A percentile compares a stretch with the other conserved stretches of the same genome.
phyloP scores from a whole-genome alignment of 202 grass and related monocot species.

The Panicum virgatum region DNA sequence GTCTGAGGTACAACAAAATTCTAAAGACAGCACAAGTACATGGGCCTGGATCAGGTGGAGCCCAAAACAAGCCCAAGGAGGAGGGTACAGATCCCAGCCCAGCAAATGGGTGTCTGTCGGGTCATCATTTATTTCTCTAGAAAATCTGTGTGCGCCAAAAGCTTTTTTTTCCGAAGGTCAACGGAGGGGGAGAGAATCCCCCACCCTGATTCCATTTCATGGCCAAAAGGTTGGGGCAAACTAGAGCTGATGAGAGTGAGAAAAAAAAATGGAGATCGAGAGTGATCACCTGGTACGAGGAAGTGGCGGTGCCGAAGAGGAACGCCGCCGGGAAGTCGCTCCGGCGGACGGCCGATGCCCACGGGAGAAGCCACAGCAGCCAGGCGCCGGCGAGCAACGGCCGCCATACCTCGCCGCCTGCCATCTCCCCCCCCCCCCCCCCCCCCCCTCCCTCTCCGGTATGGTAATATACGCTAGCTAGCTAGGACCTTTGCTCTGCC shows the following conservation, averaged over 20 bases:
- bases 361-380: neutral
- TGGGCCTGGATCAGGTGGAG: neutral
- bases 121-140: neutral
- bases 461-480: too few species aligned
- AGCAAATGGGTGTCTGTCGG: too few species aligned
- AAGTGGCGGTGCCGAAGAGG: conserved; percentile 75
- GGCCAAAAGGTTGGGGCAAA: neutral
- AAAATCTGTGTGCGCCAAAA: too few species aligned
- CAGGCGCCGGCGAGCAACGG: neutral
- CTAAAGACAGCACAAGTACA: neutral
- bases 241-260: neutral
- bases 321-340: conserved; percentile 68
- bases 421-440: too few species aligned
- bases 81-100: too few species aligned
- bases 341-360: conserved; percentile 26
- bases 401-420: neutral
- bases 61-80: neutral
- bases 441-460: too few species aligned
- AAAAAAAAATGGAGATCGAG: neutral
- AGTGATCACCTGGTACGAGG: conserved; percentile 26
- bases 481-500: too few species aligned
- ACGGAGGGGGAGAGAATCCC: too few species aligned
- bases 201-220: too few species aligned
- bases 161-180: too few species aligned
- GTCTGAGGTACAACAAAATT: neutral